Evolutionary conservation across 345 rosid species (phyloP).

Genomic region (Syzygium aromaticum): DNA sequence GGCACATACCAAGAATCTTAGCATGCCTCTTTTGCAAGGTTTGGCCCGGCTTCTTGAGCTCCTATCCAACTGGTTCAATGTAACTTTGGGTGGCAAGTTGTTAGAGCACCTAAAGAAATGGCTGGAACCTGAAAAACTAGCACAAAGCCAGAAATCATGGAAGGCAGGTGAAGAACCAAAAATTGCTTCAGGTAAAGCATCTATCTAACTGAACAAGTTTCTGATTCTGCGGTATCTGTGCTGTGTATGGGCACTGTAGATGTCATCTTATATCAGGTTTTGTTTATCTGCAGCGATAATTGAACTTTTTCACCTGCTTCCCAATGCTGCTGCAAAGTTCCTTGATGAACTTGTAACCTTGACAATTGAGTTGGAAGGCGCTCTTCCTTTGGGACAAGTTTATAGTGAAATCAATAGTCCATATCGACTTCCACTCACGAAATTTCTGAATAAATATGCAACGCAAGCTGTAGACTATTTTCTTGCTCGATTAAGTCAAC

Average conservation of each 20-base stretch:
- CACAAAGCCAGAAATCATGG: constrained; percentile 90
- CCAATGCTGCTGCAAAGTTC: constrained; percentile 90
- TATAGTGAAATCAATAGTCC: constrained; percentile 98
- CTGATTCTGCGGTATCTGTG: not conserved
- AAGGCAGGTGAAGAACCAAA: constrained; percentile 99
- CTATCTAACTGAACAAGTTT: not conserved
- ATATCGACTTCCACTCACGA: constrained; percentile 91
- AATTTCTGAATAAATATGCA: constrained; percentile 91
- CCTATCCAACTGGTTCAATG: constrained; percentile 94
- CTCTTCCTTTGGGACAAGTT: constrained; percentile 82
- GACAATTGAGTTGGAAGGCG: constrained; percentile 90
- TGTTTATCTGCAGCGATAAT: constrained; percentile 72
- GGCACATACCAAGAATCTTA: constrained; percentile 97
- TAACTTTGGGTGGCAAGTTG: constrained; percentile 93
- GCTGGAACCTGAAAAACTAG: constrained; percentile 98
- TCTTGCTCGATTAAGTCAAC: constrained; percentile 83
- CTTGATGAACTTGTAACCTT: constrained; percentile 92
- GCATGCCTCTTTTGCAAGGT: constrained; percentile 98
- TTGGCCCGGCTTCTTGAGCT: constrained; percentile 97
- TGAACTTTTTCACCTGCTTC: constrained; percentile 98
- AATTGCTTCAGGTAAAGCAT: constrained; percentile 82
- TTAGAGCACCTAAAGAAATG: constrained; percentile 98
- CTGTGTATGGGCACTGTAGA: not conserved
- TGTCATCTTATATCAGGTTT: not conserved
- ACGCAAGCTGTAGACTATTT: constrained; percentile 91